phyloP scores from a whole-genome alignment of 1,139 yeast genomes.

The Hanseniaspora gamundiae region DNA sequence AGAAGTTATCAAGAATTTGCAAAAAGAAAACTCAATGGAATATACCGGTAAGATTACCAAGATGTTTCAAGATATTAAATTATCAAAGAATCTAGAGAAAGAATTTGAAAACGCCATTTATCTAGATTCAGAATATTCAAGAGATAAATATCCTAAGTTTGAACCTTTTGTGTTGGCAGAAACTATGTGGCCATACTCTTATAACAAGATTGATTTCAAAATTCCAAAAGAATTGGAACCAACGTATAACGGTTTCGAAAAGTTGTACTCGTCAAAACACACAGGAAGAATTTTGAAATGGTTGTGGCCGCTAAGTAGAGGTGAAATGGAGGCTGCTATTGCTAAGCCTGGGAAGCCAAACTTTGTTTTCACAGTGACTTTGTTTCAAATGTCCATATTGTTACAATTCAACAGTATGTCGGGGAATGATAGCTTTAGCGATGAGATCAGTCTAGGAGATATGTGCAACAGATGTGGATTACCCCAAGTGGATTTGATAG shows the following conservation, averaged over 20 bases:
- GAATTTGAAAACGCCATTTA: constrained; percentile 46
- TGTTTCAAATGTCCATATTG: constrained; percentile 77
- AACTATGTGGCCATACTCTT: constrained; percentile 75
- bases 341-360: constrained; percentile 78
- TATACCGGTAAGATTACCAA: constrained; percentile 89
- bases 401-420: constrained; percentile 63
- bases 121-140: constrained; percentile 23
- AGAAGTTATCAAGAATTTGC: constrained; percentile 70
- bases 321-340: constrained; percentile 83
- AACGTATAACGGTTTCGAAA: constrained; percentile 56
- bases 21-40: constrained; percentile 83
- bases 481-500: constrained; percentile 29
- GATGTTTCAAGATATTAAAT: constrained; percentile 91
- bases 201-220: constrained; percentile 35
- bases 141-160: constrained; percentile 43
- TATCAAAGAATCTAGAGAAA: constrained; percentile 66
- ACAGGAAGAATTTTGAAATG: constrained; percentile 84
- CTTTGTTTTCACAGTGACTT: constrained; percentile 66
- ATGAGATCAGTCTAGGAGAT: neutral
- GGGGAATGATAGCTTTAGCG: constrained; percentile 47
- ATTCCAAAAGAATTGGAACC: constrained; percentile 52
- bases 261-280: constrained; percentile 63
- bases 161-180: constrained; percentile 74
- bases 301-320: constrained; percentile 93
- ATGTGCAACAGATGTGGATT: neutral